A percentile compares a stretch with the other conserved stretches of the same genome.
These are phyloP conservation scores for Pseudonitzschia delicatissima DNA, from an alignment of 108 stramenopile species.

Conservation along the genomic window DNA sequence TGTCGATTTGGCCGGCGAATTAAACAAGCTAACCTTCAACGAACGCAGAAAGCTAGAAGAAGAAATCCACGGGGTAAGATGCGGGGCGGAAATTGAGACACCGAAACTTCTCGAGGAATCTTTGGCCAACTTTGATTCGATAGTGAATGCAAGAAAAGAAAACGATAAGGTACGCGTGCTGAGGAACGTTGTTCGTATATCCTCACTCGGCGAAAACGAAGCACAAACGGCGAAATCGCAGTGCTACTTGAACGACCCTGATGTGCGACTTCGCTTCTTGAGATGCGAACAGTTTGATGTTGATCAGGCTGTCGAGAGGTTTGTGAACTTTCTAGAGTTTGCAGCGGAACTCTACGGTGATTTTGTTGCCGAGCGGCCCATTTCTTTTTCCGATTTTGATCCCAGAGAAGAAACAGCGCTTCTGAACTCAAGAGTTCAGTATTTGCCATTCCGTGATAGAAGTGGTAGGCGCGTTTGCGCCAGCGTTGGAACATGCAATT, in stretches of 20 bases:
- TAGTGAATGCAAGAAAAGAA: not conserved
- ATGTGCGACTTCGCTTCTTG: constrained; percentile 12
- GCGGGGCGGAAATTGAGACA: constrained; percentile 1
- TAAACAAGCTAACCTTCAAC: not conserved
- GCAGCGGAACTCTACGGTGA: constrained; percentile 17
- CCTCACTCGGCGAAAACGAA: not conserved
- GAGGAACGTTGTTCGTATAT: not conserved
- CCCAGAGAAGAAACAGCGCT: constrained; percentile 10
- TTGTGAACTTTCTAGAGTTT: constrained; percentile 15
- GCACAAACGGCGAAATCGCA: not conserved
- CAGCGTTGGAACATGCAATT: constrained; percentile 1
- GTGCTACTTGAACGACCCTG: constrained; percentile 5
- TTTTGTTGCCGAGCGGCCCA: not conserved
- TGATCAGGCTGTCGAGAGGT: constrained; percentile 2
- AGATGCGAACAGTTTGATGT: not conserved
- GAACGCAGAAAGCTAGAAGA: constrained; percentile 3
- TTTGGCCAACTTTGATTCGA: not conserved
- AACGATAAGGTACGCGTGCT: not conserved
- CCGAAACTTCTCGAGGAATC: not conserved
- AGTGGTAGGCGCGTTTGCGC: not conserved
- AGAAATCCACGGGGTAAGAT: constrained; percentile 13
- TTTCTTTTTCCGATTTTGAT: constrained; percentile 9
- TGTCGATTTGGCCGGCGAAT: not conserved
- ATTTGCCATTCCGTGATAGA: constrained; percentile 15
- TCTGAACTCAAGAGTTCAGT: not conserved